Base-by-base conservation (phyloP, 2,329 filamentous ascomycete species). In the Graphium sp. region DNA sequence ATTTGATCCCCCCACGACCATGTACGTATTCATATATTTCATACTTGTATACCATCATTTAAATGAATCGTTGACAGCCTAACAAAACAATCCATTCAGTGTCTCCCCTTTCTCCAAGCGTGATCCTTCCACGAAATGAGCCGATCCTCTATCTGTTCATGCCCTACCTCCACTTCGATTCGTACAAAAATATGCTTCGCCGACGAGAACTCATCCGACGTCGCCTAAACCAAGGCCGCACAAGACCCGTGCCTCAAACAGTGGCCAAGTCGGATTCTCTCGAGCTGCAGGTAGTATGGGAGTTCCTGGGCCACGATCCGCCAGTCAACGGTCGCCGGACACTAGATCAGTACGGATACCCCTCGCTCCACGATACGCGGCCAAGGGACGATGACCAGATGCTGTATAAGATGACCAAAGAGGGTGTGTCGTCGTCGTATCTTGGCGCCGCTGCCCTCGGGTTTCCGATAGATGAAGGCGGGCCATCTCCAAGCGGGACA, bases 331-430 rank as follows among this genome's bases (percentile, higher is more conserved):
- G 64, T 20, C 60, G 71, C 2, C 56, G 71, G 5, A 74, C 71
- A 0, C 41, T 76, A 5, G 71, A 76, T 33, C 70, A 76, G 37
- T 76, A 62, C 31, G 68, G 66, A 0, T 74, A 75, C 30, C 70
- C 70, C 0, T 68, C 66, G 3, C 48, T 76, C 1, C 52, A 60
- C 7, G 69, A 74, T 19, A 75, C 71, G 0, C 49, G 66, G 23
- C 63, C 66, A 0, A 52, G 71, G 12, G 72, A 76, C 23, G 67
- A 72, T 24, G 71, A 76, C 23, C 71, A 76, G 42, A 74, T 76
- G 64, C 47, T 76, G 6, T 76, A 74, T 44, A 76, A 76, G 37
- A 48, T 74, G 2, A 72, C 67, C 2, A 71, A 68, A 37, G 51
- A 63, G 31, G 46, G 29, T 9, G 27, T 31, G 10, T 5, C 29